Evolutionary conservation across 345 rosid species (phyloP).

Genomic region (Hibiscus tridactylites): DNA sequence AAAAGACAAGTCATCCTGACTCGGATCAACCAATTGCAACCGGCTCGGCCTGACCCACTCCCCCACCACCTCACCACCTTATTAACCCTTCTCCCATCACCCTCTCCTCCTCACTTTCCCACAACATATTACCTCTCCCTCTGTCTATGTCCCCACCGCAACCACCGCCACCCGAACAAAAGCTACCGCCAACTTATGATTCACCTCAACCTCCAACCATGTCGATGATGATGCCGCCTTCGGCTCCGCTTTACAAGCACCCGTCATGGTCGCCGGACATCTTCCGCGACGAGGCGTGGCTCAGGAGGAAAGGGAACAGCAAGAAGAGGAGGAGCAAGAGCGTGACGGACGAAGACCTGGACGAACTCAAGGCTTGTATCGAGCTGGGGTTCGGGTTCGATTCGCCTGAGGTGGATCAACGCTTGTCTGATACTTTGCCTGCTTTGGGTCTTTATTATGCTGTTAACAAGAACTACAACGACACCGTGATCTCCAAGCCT

Average conservation of each 20-base stretch:
- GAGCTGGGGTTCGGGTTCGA: constrained; percentile 62
- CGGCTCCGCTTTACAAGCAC: constrained; percentile 52
- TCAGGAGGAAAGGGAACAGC: constrained; percentile 45
- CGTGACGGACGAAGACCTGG: constrained; percentile 85
- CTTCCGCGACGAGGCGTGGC: constrained; percentile 82
- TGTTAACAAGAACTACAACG: constrained; percentile 55
- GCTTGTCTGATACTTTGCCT: constrained; percentile 73
- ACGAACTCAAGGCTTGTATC: constrained; percentile 82
- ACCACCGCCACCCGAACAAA: constrained; percentile 5
- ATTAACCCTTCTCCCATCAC: constrained; percentile 3
- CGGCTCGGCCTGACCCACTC: constrained; percentile 1
- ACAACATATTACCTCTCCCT: constrained; percentile 3
- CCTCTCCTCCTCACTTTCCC: constrained; percentile 1
- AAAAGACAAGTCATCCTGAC: constrained; percentile 18
- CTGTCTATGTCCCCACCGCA: constrained; percentile 21
- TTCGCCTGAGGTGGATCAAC: constrained; percentile 61
- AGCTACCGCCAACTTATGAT: neutral
- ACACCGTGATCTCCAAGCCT: constrained; percentile 35
- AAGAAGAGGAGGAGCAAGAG: constrained; percentile 54
- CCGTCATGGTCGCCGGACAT: constrained; percentile 90
- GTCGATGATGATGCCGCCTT: constrained; percentile 7
- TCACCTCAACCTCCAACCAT: neutral
- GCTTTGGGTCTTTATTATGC: constrained; percentile 72
- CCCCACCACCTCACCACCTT: constrained; percentile 14
- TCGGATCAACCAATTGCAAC: constrained; percentile 3